A percentile compares a stretch with the other conserved stretches of the same genome.
phyloP scores from a whole-genome alignment of 345 rosid genomes.

The Salix exigua region DNA sequence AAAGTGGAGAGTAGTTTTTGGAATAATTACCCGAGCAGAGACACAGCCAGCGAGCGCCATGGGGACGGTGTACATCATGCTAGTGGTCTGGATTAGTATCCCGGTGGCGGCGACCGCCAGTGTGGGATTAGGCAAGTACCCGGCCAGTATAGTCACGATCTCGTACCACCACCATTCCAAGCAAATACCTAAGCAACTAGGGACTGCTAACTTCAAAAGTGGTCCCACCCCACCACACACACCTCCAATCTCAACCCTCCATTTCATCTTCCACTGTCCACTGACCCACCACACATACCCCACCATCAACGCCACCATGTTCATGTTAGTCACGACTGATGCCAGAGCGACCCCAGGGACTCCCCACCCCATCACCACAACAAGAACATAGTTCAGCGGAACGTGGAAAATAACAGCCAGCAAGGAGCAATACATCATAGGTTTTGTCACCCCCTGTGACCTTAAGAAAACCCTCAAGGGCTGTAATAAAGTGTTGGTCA shows the following conservation, averaged over 20 bases:
- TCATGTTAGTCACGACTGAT: conserved; percentile 82
- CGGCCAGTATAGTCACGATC: conserved; percentile 83
- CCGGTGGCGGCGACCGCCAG: conserved; percentile 92
- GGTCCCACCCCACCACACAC: conserved; percentile 63
- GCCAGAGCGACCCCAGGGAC: conserved; percentile 97
- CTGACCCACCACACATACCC: conserved; percentile 68
- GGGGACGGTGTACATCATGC: conserved; percentile 98
- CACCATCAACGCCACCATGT: conserved; percentile 68
- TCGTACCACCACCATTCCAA: conserved; percentile 99
- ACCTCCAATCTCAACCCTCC: conserved; percentile 41
- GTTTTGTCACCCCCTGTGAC: conserved; percentile 87
- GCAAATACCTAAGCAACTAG: conserved; percentile 93
- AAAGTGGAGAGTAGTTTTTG: neutral
- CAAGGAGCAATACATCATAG: conserved; percentile 90
- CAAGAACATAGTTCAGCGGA: conserved; percentile 70
- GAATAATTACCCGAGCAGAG: conserved; percentile 83
- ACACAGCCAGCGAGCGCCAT: conserved; percentile 98
- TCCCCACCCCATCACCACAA: conserved; percentile 55
- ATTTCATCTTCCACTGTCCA: conserved; percentile 51
- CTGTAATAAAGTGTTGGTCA: conserved; percentile 78
- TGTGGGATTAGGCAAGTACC: conserved; percentile 82
- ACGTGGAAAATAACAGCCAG: conserved; percentile 74
- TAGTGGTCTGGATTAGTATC: conserved; percentile 87
- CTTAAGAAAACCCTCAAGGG: conserved; percentile 83
- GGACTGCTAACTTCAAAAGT: conserved; percentile 76